Percentiles rank a stretch among this genome's conserved stretches.
These are phyloP conservation scores for Aureobasidium sp. DNA, from an alignment of 2,329 filamentous ascomycete genomes.

Conservation along the genomic window DNA sequence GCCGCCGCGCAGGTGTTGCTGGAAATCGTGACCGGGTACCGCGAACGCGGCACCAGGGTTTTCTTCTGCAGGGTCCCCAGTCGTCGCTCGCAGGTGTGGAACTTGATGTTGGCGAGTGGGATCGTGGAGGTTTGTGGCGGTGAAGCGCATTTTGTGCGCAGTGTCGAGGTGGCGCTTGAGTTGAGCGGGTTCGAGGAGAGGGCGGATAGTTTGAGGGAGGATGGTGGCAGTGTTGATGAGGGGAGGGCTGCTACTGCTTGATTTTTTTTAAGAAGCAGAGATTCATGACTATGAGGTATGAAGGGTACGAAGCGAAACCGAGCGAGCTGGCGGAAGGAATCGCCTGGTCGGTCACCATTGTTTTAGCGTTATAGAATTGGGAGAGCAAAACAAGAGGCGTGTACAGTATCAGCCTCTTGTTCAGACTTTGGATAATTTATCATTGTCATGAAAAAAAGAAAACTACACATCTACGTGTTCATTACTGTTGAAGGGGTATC, in stretches of 20 bases:
- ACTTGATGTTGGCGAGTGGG: constrained; percentile 68
- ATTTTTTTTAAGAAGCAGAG: no score
- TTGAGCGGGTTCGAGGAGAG: constrained; percentile 65
- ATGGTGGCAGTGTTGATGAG: not conserved
- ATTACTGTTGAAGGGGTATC: no score
- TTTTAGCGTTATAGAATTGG: no score
- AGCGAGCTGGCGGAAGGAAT: no score
- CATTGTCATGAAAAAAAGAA: no score
- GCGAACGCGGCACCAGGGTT: constrained; percentile 66
- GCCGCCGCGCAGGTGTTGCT: constrained; percentile 85
- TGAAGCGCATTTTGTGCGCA: constrained; percentile 66
- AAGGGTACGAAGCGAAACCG: not conserved
- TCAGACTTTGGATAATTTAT: no score
- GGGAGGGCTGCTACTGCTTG: not conserved
- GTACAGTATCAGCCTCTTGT: no score
- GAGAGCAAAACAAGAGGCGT: no score
- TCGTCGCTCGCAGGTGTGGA: constrained; percentile 54
- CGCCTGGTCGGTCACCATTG: no score
- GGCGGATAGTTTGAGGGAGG: constrained; percentile 21
- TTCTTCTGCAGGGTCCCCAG: constrained; percentile 60
- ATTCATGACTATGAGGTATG: no score
- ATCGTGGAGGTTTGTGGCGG: constrained; percentile 82
- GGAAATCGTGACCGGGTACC: constrained; percentile 79
- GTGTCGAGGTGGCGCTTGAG: constrained; percentile 76
- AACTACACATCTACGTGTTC: no score